Base-by-base conservation (phyloP, 805 yeast species). In the Metschnikowia kofuensis region DNA sequence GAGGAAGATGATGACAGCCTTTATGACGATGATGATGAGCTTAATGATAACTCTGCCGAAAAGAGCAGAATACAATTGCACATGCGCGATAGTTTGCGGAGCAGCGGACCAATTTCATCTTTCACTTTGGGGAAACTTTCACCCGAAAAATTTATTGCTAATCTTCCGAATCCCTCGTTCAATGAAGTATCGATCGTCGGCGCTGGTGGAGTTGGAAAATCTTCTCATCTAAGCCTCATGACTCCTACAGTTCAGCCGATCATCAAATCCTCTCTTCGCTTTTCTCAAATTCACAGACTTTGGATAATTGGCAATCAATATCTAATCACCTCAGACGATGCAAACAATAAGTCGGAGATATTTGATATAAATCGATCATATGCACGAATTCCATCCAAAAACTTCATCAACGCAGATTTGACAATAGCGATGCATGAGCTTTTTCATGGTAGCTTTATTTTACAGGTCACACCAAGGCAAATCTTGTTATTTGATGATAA, bases 101-200 rank as follows among this genome's bases (percentile, higher is more conserved):
- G 84, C 58, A 73, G 78, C 55, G 96, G 96, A 0, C 96, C 96
- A 0, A 70, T 87, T 11, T 74, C 87, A 2, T 80, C 83, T 37
- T 76, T 90, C 53, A 76, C 90, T 0, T 57, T 84, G 32, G 96
- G 91, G 0, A 73, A 75, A 42, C 72, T 78, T 28, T 76, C 86
- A 0, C 73, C 79, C 0, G 83, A 80, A 14, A 69, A 70, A 40
- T 76, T 74, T 47, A 70, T 79, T 10, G 79, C 83, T 47, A 88
- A 89, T 40, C 72, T 86, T 29, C 70, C 79, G 0, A 87, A 87
- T 60, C 92, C 96, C 2, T 84, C 83, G 53, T 71, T 65, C 52
- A 73, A 78, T 41, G 94, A 87, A 58, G 69, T 78, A 14, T 85
- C 89, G 7, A 77, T 89, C 3, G 77, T 89, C 7, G 81, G 85